Conservation (phyloP, 176 grass and related monocot genomes). For the Puccinellia tenuiflora region DNA sequence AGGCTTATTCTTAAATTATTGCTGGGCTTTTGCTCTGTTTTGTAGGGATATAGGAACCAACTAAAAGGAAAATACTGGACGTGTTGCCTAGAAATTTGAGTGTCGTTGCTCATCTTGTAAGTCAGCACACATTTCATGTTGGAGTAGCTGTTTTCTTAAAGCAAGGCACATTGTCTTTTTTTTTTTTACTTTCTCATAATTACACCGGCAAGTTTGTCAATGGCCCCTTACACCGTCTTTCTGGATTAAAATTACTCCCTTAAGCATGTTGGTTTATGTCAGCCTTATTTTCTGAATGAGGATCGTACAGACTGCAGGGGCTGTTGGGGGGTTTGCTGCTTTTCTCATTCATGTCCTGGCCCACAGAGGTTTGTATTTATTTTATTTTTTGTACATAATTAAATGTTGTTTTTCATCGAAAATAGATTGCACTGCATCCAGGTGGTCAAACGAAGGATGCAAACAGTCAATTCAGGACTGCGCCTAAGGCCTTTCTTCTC, state of each 20-base stretch:
- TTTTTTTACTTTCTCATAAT: not conserved
- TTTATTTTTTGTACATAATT: not conserved
- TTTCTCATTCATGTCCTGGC: conserved; percentile 86
- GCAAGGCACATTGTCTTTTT: not conserved
- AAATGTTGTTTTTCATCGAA: not conserved
- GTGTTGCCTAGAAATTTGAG: conserved; percentile 80
- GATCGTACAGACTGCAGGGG: conserved; percentile 65
- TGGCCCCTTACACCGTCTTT: not conserved
- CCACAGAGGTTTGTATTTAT: conserved; percentile 69
- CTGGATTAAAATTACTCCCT: not conserved
- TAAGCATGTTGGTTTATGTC: conserved; percentile 17
- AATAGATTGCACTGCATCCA: conserved; percentile 24
- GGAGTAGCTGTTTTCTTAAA: not conserved
- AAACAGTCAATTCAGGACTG: conserved; percentile 80
- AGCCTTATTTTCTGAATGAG: conserved; percentile 9
- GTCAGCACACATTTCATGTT: conserved; percentile 6
- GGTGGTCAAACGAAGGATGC: conserved; percentile 97
- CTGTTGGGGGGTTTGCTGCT: conserved; percentile 57
- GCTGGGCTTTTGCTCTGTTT: conserved; percentile 85
- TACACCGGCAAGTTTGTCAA: not conserved
- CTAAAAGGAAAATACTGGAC: conserved; percentile 73
- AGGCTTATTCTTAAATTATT: not conserved
- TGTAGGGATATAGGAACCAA: conserved; percentile 86
- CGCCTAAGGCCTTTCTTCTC: conserved; percentile 66
- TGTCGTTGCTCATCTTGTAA: conserved; percentile 90